Evolutionary conservation across 441 rosid genomes (phyloP).

Genomic region (Viola pubescens): DNA sequence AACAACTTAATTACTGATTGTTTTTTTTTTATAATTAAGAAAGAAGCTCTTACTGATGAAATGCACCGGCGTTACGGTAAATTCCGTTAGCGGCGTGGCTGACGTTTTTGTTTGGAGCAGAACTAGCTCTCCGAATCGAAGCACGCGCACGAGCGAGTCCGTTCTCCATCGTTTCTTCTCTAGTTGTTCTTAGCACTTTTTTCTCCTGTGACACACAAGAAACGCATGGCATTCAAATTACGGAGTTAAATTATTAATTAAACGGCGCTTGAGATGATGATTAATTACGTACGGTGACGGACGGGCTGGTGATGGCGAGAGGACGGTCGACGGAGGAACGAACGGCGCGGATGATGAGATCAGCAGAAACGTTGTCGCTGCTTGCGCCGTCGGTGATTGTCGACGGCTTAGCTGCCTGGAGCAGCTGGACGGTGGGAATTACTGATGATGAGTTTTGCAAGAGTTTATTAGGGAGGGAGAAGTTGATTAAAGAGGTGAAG

Average conservation of each 20-base stretch:
- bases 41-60: conserved; percentile 44
- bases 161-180: conserved; percentile 32
- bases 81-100: conserved; percentile 20
- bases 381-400: too few species aligned
- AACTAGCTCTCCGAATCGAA: conserved; percentile 44
- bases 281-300: neutral
- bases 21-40: neutral
- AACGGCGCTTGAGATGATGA: too few species aligned
- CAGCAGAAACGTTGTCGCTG: too few species aligned
- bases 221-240: neutral
- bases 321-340: neutral
- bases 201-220: conserved; percentile 21
- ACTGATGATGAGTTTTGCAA: too few species aligned
- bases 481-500: too few species aligned
- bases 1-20: neutral
- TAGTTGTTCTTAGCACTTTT: conserved; percentile 26
- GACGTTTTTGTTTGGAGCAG: conserved; percentile 10
- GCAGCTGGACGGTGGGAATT: too few species aligned
- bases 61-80: conserved; percentile 55
- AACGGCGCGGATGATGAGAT: too few species aligned
- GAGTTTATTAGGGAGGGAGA: too few species aligned
- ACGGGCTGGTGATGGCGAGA: conserved; percentile 3
- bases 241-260: too few species aligned
- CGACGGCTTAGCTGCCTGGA: too few species aligned
- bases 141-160: conserved; percentile 73